A percentile compares a stretch with the other conserved stretches of the same genome.
phyloP scores from a whole-genome alignment of 257 asterid genomes.

The Gynochthodes officinalis region DNA sequence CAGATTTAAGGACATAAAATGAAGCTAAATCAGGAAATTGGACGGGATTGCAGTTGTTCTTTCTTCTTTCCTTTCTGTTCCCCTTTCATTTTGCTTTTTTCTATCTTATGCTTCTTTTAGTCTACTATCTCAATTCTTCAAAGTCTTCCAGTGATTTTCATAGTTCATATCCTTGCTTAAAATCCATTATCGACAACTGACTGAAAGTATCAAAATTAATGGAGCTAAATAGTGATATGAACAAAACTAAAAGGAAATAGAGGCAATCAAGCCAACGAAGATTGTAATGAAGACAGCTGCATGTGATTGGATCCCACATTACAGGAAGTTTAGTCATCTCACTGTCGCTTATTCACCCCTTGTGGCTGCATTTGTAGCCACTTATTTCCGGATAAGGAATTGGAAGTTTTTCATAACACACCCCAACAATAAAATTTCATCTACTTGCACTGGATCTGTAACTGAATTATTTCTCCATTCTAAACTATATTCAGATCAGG shows the following conservation, averaged over 20 bases:
- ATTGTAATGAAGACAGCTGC: not conserved
- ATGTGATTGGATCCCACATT: not conserved
- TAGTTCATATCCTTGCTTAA: not conserved
- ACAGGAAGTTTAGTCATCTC: not conserved
- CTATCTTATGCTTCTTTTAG: not conserved
- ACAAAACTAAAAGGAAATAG: not conserved
- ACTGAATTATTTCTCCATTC: not conserved
- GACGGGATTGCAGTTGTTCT: not conserved
- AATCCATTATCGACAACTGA: not conserved
- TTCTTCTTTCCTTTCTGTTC: not conserved
- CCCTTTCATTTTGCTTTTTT: not conserved
- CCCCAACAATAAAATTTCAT: not conserved
- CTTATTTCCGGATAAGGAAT: no score
- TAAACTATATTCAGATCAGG: no score
- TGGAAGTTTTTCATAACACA: no score
- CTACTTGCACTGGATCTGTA: not conserved
- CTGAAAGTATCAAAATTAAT: no score
- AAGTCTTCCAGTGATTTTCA: not conserved
- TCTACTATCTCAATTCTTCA: not conserved
- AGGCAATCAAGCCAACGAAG: not conserved
- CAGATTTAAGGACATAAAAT: not conserved
- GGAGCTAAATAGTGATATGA: no score
- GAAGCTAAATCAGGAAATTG: not conserved
- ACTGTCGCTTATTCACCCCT: no score
- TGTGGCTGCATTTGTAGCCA: no score